A percentile compares a stretch with the other conserved stretches of the same genome.
Conservation (phyloP, 225 moss, liverwort and hornwort species). For the Asterella californica region DNA sequence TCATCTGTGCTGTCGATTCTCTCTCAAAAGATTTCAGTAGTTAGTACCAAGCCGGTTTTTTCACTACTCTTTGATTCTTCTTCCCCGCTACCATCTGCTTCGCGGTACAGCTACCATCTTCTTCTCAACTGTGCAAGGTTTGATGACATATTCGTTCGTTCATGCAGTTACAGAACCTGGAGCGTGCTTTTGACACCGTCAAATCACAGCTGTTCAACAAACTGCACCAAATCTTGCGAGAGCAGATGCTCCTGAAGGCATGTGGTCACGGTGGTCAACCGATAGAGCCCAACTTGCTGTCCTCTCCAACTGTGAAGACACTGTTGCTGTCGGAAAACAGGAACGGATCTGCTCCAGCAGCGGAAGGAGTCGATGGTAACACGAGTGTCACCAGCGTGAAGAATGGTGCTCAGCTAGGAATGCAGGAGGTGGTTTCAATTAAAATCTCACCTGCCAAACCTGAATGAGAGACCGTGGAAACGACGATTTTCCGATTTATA, state of each 20-base stretch:
- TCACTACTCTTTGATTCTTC: too few species aligned
- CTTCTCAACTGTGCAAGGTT: neutral
- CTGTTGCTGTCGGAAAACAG: slow-evolving; percentile 11
- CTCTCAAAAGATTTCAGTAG: neutral
- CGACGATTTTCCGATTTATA: too few species aligned
- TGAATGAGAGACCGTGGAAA: neutral
- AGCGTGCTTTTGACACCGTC: slow-evolving; percentile 84
- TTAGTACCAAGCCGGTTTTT: neutral
- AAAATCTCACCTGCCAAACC: neutral
- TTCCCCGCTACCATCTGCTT: too few species aligned
- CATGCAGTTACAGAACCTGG: slow-evolving; percentile 80
- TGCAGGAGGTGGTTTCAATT: neutral
- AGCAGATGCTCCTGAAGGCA: slow-evolving; percentile 48
- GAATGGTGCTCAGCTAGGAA: neutral
- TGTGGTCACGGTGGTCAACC: neutral
- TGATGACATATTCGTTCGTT: neutral
- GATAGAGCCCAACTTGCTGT: neutral
- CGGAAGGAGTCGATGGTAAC: neutral
- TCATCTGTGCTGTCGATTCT: neutral
- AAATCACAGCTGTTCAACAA: slow-evolving; percentile 80
- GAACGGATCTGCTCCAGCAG: neutral
- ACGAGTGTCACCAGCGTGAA: neutral
- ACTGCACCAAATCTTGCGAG: slow-evolving; percentile 64
- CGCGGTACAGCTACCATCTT: neutral
- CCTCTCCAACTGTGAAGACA: slow-evolving; percentile 13